Base-by-base conservation (phyloP, 805 yeast genomes). In the Kodamaea sagamina region DNA sequence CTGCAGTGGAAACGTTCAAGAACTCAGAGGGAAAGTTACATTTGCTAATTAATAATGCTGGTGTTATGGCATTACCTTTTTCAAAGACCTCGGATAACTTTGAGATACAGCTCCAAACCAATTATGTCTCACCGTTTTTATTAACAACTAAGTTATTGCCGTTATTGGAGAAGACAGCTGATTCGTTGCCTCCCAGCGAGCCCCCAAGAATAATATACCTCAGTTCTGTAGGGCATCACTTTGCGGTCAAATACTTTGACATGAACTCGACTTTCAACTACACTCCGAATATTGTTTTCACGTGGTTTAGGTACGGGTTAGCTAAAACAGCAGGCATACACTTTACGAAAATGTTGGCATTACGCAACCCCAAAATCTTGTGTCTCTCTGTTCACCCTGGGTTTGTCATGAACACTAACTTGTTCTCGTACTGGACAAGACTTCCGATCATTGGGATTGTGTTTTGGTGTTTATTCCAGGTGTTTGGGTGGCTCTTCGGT, bases 301-400 rank as follows among this genome's bases (percentile, higher is more conserved):
- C 92, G 0, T 83, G 89, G 86, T 68, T 86, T 44, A 66, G 96
- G 37, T 88, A 86, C 53, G 89, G 87, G 0, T 63, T 79, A 62
- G 86, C 93, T 10, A 88, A 88, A 56, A 79, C 86, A 0, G 84
- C 86, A 0, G 85, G 86, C 0, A 86, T 87, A 34, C 96, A 88
- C 52, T 77, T 81, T 54, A 75, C 81, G 54, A 79, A 79, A 51
- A 71, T 81, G 59, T 62, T 88, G 16, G 78, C 92, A 0, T 67
- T 78, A 27, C 74, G 81, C 46, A 74, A 86, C 57, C 93, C 95
- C 0, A 72, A 79, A 13, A 70, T 87, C 7, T 59, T 82, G 28
- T 79, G 82, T 44, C 61, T 79, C 27, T 74, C 88, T 1, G 86
- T 86, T 3, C 90, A 87, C 54, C 96, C 96, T 0, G 96, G 96